Base-by-base conservation (phyloP, 164 flowering plant species). In the Kingdonia uniflora region DNA sequence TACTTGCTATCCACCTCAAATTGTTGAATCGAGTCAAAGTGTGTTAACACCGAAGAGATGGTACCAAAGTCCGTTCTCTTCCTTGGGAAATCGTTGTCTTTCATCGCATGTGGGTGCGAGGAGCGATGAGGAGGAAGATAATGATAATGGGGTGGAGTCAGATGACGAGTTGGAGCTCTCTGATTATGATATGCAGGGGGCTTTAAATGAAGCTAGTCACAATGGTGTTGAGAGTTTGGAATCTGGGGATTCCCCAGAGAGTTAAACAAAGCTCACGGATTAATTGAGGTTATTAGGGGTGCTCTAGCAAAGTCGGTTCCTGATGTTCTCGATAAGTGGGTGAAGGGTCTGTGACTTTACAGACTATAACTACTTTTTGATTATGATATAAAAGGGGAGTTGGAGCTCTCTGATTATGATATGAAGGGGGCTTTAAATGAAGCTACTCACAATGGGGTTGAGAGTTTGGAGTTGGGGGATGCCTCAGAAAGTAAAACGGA, bases 101-200 rank as follows among this genome's bases (percentile, higher is more conserved):
- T 79, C 90, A 49, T 79, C 98, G 19, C 78, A 80, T 49, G 79
- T 84, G 54, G 87, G 82, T 45, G 67, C 84, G 2, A 51, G 74
- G 65, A 82, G 76, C 58, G 66, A 69, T 48, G 75, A 65, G 54
- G 82, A 77, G 22, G 92, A 78, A 48, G 79, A 74, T 47, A 72
- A 74, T 21, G 35, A 8, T 4, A 8, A 29, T 4, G 35, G 4
- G 35, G 35, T 3, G 35, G 35, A 8, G 4, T 29, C 35, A 29
- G 35, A 29, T 29, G 35, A 8, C 4, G 83, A 70, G 20, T 43
- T 70, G 0, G 87, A 83, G 25, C 51, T 77, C 6, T 79, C 86
- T 15, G 81, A 70, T 52, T 75, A 66, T 59, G 70, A 65, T 13
- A 60, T 8, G 35, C 4, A 47, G 2, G 21, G 49, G 35, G 80